Evolutionary conservation across 305 asterid species (phyloP).

Genomic region (Fraxinus greggii): DNA sequence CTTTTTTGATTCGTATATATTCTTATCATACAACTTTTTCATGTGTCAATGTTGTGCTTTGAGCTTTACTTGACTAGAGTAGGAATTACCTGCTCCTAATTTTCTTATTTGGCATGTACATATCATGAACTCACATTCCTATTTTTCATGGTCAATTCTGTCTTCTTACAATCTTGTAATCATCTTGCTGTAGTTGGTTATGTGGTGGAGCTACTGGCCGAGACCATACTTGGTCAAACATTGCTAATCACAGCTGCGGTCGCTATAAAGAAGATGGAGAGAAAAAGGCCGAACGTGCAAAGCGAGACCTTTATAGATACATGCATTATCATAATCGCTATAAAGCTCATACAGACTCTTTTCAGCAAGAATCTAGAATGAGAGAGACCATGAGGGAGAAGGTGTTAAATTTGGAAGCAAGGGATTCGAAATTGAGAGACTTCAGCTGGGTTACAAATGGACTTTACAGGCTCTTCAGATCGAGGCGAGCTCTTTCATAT

Average conservation of each 20-base stretch:
- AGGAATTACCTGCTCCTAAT: neutral
- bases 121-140: neutral
- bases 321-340: constrained; percentile 83
- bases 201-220: constrained; percentile 91
- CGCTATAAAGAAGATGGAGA: constrained; percentile 69
- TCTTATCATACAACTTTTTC: neutral
- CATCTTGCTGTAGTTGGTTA: constrained; percentile 60
- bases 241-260: constrained; percentile 82
- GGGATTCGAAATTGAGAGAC: constrained; percentile 62
- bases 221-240: constrained; percentile 70
- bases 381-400: constrained; percentile 59
- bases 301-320: constrained; percentile 72
- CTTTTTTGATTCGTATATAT: neutral
- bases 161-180: constrained; percentile 19
- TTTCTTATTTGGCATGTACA: neutral
- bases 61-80: neutral
- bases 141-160: neutral
- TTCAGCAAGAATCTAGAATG: constrained; percentile 64
- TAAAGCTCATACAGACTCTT: constrained; percentile 84
- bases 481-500: constrained; percentile 73
- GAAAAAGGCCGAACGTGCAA: constrained; percentile 67
- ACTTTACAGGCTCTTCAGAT: constrained; percentile 72
- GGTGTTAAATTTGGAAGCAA: constrained; percentile 59
- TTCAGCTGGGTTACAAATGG: constrained; percentile 80
- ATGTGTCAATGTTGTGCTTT: neutral